Conservation (phyloP, 1,284 basidiomycete genomes). For the Microbotryum lychnidis-dioicae region DNA sequence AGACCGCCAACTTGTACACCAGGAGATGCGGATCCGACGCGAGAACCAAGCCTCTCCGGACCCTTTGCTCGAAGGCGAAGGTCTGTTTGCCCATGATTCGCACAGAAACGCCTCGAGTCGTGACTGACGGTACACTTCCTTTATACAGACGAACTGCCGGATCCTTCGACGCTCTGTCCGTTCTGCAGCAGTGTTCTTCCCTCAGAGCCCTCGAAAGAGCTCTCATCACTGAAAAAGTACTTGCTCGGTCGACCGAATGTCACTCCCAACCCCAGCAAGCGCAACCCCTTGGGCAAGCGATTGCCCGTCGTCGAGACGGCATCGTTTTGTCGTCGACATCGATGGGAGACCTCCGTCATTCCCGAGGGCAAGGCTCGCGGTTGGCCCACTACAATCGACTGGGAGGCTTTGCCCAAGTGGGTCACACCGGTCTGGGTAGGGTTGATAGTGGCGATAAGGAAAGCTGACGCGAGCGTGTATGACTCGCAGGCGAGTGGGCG, state of each 20-base stretch:
- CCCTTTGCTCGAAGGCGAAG: background rate
- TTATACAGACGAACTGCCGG: slow-evolving; percentile 4
- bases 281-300: slow-evolving; percentile 18
- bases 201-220: slow-evolving; percentile 9
- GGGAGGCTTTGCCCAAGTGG: slow-evolving; percentile 16
- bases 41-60: background rate
- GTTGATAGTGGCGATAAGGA: no score
- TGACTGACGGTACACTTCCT: background rate
- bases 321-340: slow-evolving; percentile 28
- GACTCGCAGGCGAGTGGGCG: slow-evolving; percentile 17
- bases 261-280: background rate
- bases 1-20: no score
- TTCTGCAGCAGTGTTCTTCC: slow-evolving; percentile 31
- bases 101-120: no score
- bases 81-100: background rate
- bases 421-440: background rate
- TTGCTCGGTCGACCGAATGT: slow-evolving; percentile 19
- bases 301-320: slow-evolving; percentile 23
- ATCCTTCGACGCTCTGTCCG: slow-evolving; percentile 27
- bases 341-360: slow-evolving; percentile 23
- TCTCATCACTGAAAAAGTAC: slow-evolving; percentile 17
- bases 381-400: slow-evolving; percentile 25
- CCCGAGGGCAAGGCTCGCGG: slow-evolving; percentile 24
- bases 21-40: no score
- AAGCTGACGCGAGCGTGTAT: background rate